Conservation (phyloP, 345 rosid species). For the Moricandia moricandioides region DNA sequence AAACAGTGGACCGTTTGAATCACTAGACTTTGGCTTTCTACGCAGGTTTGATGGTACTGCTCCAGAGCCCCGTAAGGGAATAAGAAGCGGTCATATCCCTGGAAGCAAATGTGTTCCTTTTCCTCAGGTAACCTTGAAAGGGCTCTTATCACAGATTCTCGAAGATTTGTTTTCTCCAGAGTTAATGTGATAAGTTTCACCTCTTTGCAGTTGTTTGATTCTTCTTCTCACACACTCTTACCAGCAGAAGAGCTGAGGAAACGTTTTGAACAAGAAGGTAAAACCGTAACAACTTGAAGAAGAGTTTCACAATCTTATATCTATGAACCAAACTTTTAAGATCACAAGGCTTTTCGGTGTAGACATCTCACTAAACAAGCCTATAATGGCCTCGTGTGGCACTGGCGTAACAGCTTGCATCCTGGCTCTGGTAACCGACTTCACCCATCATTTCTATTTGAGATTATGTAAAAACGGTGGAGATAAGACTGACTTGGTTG, state of each 20-base stretch:
- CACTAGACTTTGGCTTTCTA: too few species aligned
- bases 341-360: constrained; percentile 14
- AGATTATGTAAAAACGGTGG: neutral
- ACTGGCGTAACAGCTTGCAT: constrained; percentile 92
- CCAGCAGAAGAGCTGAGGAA: constrained; percentile 78
- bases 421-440: constrained; percentile 70
- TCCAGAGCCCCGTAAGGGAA: constrained; percentile 90
- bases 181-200: neutral
- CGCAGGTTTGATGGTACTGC: constrained; percentile 85
- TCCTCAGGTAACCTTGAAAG: constrained; percentile 48
- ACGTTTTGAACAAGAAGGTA: constrained; percentile 83
- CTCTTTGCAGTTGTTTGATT: constrained; percentile 74
- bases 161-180: neutral
- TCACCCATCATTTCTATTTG: neutral
- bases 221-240: constrained; percentile 73
- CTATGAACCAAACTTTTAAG: neutral
- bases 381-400: constrained; percentile 77
- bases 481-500: neutral
- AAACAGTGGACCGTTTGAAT: too few species aligned
- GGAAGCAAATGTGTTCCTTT: constrained; percentile 95
- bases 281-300: constrained; percentile 4
- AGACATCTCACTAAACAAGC: constrained; percentile 55
- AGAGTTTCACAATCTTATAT: neutral
- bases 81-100: constrained; percentile 92
- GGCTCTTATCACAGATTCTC: neutral